phyloP scores from a whole-genome alignment of 2,329 filamentous ascomycete genomes.

The Calonectria fujianensis region DNA sequence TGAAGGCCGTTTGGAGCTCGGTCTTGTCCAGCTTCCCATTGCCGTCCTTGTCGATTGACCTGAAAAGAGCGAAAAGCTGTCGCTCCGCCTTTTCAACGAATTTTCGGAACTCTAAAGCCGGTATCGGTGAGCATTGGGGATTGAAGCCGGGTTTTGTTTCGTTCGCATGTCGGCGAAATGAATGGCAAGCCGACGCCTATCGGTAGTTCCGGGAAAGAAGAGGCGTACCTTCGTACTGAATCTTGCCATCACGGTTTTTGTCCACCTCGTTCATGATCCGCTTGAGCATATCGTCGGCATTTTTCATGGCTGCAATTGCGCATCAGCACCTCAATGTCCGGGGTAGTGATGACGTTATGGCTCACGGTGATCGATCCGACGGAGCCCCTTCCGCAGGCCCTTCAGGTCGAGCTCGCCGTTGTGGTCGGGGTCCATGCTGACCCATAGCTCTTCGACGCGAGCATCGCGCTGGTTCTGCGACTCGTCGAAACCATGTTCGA shows the following conservation, averaged over 20 bases:
- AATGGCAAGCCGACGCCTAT: constrained; percentile 34
- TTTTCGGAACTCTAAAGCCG: constrained; percentile 83
- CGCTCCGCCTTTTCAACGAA: constrained; percentile 93
- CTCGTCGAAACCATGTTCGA: constrained; percentile 82
- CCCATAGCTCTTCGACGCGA: constrained; percentile 90
- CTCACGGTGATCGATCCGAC: constrained; percentile 92
- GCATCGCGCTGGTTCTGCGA: constrained; percentile 86
- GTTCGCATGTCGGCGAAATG: constrained; percentile 43
- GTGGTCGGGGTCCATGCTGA: constrained; percentile 83
- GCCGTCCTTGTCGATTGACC: constrained; percentile 88
- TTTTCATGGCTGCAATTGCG: constrained; percentile 80
- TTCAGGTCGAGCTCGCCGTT: constrained; percentile 89
- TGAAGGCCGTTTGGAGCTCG: constrained; percentile 89
- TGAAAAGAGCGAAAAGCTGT: constrained; percentile 88
- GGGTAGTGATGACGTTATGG: constrained; percentile 39
- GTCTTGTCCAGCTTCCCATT: constrained; percentile 90
- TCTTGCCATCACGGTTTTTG: constrained; percentile 89
- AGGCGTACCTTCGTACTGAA: constrained; percentile 88
- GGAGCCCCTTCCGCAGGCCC: constrained; percentile 88
- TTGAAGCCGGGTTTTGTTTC: constrained; percentile 34
- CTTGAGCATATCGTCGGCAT: constrained; percentile 89
- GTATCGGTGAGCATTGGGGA: constrained; percentile 47
- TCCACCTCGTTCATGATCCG: constrained; percentile 90
- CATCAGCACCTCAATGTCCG: constrained; percentile 50
- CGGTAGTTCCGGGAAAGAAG: constrained; percentile 40